These are phyloP conservation scores for Cochliopodium minus DNA, from an alignment of 208 protist species.

Conservation along the genomic window DNA sequence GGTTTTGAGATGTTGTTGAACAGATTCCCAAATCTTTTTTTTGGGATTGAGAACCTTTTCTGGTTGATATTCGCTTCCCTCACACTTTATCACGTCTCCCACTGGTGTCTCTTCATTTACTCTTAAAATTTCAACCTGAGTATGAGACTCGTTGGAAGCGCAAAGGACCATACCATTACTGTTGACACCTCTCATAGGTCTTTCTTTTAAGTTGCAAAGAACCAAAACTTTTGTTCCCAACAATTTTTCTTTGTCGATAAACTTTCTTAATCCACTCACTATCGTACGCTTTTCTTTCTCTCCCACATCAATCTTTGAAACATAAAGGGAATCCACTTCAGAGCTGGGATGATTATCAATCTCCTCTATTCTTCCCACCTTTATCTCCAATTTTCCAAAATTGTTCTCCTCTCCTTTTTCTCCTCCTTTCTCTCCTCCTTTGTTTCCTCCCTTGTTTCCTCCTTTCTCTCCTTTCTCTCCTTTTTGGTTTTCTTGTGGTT, in stretches of 20 bases:
- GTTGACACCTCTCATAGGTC: constrained; percentile 61
- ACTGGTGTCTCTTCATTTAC: no score
- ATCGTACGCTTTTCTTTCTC: constrained; percentile 60
- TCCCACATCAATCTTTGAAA: constrained; percentile 74
- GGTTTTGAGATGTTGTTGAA: no score
- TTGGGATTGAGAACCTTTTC: no score
- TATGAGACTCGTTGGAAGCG: constrained; percentile 51
- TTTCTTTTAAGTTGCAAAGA: constrained; percentile 70
- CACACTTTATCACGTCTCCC: no score
- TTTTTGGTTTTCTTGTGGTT: no score
- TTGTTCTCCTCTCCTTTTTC: no score
- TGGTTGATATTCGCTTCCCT: no score
- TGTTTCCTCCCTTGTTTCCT: no score
- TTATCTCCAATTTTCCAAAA: constrained; percentile 30
- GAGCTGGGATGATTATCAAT: constrained; percentile 62
- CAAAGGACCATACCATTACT: constrained; percentile 74
- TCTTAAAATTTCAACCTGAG: no score
- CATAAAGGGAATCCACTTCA: constrained; percentile 57
- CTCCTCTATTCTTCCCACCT: constrained; percentile 57
- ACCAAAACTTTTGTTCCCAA: constrained; percentile 57
- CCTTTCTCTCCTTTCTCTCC: no score
- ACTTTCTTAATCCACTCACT: constrained; percentile 65
- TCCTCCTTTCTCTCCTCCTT: no score
- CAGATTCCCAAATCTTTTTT: no score
- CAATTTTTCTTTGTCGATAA: constrained; percentile 56